These are phyloP conservation scores for Diaporthe humulicola DNA, from an alignment of 2,329 filamentous ascomycete genomes.

Conservation along the genomic window DNA sequence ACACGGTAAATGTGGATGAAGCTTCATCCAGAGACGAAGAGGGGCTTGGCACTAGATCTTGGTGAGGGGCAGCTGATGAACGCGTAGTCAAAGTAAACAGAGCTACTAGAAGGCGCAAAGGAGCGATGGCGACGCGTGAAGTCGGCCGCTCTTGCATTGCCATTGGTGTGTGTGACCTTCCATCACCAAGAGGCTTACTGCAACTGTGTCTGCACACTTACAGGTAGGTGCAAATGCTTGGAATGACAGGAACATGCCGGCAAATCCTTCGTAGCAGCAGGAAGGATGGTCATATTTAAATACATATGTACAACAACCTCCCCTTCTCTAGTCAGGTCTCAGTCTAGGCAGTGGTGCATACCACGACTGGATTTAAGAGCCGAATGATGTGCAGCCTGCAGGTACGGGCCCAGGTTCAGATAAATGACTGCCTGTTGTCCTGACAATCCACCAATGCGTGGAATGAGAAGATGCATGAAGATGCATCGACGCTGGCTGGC, in stretches of 20 bases:
- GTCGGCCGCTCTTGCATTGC: constrained; percentile 15
- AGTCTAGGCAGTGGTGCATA: background rate
- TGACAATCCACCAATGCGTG: background rate
- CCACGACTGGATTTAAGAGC: background rate
- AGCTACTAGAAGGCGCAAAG: background rate
- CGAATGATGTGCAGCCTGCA: background rate
- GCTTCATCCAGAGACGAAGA: constrained; percentile 4
- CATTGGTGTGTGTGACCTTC: background rate
- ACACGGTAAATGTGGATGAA: background rate
- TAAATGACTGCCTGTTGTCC: constrained; percentile 19
- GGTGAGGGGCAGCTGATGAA: background rate
- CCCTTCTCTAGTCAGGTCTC: background rate
- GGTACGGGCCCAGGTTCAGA: constrained; percentile 8
- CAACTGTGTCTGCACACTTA: background rate
- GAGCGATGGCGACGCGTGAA: constrained; percentile 10
- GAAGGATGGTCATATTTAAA: background rate
- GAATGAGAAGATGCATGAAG: no score
- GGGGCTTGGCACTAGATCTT: constrained; percentile 1
- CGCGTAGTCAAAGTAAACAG: constrained; percentile 17
- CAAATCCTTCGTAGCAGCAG: background rate
- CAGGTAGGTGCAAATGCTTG: background rate
- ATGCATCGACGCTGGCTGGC: background rate
- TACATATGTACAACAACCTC: background rate
- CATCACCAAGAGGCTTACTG: background rate
- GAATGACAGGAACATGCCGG: constrained; percentile 7